Conservation (phyloP, 148 eudicot genomes). For the Nyssa sinensis region DNA sequence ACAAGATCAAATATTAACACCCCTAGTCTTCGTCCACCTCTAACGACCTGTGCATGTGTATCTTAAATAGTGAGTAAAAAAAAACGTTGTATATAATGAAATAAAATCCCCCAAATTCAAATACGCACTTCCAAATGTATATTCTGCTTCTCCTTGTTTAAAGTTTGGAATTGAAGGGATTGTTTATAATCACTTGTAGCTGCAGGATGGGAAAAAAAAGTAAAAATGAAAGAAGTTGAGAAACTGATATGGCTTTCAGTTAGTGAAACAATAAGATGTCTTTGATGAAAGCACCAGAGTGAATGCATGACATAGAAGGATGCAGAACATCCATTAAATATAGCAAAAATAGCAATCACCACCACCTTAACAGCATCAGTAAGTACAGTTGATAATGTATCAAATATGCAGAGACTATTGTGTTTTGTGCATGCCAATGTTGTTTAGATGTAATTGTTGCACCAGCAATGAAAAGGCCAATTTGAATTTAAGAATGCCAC, state of each 20-base stretch:
- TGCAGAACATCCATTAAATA: not conserved
- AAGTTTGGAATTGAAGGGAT: constrained; percentile 85
- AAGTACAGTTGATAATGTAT: not conserved
- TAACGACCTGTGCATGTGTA: constrained; percentile 53
- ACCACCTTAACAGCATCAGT: not conserved
- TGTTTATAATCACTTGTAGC: constrained; percentile 92
- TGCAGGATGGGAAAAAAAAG: constrained; percentile 27
- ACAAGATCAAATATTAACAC: constrained; percentile 87
- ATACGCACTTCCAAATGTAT: constrained; percentile 84
- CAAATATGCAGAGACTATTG: not conserved
- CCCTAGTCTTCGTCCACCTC: constrained; percentile 77
- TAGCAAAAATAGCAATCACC: not conserved
- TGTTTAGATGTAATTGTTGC: no score
- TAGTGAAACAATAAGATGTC: no score
- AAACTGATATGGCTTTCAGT: not conserved
- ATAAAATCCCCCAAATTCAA: not conserved
- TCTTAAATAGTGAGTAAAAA: not conserved
- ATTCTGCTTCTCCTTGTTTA: constrained; percentile 88
- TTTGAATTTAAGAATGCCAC: no score
- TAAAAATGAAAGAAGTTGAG: not conserved
- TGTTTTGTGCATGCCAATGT: not conserved
- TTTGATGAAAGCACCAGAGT: not conserved
- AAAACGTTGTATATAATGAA: not conserved
- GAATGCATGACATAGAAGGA: not conserved
- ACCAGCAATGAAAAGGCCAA: no score